Evolutionary conservation across 2,329 filamentous ascomycete species (phyloP), one percentile per base, ranked within the genome.

Genomic region (Venturia carpophila): DNA sequence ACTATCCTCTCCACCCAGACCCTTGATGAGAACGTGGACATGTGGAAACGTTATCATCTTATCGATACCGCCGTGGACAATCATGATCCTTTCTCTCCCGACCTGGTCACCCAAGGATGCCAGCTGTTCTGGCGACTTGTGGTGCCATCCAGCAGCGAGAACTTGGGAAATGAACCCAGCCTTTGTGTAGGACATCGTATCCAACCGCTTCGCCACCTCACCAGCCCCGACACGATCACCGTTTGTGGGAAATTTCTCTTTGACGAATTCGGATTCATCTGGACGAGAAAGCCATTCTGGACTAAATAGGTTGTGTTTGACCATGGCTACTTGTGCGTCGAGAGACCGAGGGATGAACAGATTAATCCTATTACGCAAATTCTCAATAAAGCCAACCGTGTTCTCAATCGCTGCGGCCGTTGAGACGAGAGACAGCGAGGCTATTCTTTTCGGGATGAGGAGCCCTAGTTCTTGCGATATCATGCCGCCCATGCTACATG

Each of bases 141-240:
- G 78, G 75, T 96, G 92, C 83, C 90, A 90, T 0, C 86, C 89
- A 0, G 88, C 90, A 0, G 91, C 92, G 62, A 91, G 79, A 2
- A 90, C 83, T 78, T 96, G 92, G 69, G 90, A 79, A 41, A 94
- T 72, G 74, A 94, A 91, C 1, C 89, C 90, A 41, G 79, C 79
- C 60, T 79, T 81, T 15, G 83, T 84, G 73, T 91, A 93, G 6
- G 79, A 79, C 0, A 79, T 77, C 0, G 80, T 77, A 66, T 89
- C 81, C 19, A 80, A 76, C 21, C 88, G 82, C 78, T 96, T 96
- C 71, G 79, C 80, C 68, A 95, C 75, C 75, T 96, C 91, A 69
- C 88, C 85, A 0, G 92, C 91, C 34, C 89, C 87, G 71, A 92
- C 93, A 5, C 92, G 87, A 77, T 94, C 89, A 66, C 86, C 91